A percentile compares a stretch with the other conserved stretches of the same genome.
phyloP scores from a whole-genome alignment of 495 filamentous ascomycete genomes.

The Penicillium cosmopolitanum region DNA sequence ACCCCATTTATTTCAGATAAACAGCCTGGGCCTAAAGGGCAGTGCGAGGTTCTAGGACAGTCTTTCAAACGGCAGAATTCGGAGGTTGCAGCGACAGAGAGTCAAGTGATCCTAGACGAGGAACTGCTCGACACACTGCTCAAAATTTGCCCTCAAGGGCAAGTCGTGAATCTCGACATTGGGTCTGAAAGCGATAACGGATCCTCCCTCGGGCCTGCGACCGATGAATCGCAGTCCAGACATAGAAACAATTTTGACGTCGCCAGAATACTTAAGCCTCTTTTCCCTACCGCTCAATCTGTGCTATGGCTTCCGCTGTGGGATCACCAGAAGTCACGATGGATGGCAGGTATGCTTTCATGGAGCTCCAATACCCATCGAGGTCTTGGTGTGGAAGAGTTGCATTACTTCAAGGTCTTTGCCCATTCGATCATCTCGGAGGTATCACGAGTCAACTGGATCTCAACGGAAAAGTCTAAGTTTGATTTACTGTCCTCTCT shows the following conservation, averaged over 20 bases:
- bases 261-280: not conserved
- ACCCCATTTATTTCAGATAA: slow-evolving; percentile 16
- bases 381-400: slow-evolving; percentile 46
- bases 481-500: slow-evolving; percentile 73
- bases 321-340: slow-evolving; percentile 61
- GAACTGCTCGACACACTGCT: slow-evolving; percentile 32
- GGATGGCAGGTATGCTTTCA: slow-evolving; percentile 63
- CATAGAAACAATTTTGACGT: slow-evolving; percentile 1
- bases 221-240: not conserved
- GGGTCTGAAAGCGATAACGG: slow-evolving; percentile 6
- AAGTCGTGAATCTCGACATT: slow-evolving; percentile 28
- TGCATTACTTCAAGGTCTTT: slow-evolving; percentile 60
- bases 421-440: slow-evolving; percentile 64
- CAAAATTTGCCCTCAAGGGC: slow-evolving; percentile 32
- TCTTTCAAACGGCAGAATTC: slow-evolving; percentile 9
- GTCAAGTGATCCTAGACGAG: slow-evolving; percentile 15
- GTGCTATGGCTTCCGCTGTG: slow-evolving; percentile 64
- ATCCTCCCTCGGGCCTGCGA: not conserved
- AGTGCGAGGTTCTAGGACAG: slow-evolving; percentile 20
- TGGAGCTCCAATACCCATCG: slow-evolving; percentile 57
- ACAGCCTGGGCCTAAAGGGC: not conserved
- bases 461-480: slow-evolving; percentile 59
- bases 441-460: slow-evolving; percentile 55
- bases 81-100: not conserved
- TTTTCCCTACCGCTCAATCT: slow-evolving; percentile 56